Conservation (phyloP, 1,284 basidiomycete genomes). For the Tausonia pullulans region DNA sequence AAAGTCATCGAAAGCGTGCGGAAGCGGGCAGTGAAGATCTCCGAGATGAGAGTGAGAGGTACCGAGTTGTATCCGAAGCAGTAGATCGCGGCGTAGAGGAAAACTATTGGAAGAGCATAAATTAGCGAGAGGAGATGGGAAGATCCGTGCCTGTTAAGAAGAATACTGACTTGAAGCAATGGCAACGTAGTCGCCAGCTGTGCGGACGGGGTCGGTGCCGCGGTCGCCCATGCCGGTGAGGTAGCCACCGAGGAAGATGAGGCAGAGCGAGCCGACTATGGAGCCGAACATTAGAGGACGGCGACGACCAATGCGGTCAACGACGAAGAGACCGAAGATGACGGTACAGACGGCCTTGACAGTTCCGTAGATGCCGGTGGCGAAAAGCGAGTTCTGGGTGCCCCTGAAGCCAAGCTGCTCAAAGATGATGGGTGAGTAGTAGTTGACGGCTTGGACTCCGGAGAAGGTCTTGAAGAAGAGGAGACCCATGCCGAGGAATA, state of each 20-base stretch:
- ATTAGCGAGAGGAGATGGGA: neutral
- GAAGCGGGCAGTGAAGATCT: constrained; percentile 24
- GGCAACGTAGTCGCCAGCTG: neutral
- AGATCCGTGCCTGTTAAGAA: neutral
- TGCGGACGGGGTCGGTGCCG: neutral
- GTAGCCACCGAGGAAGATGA: constrained; percentile 29
- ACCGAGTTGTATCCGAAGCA: constrained; percentile 12
- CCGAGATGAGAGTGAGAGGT: constrained; percentile 22
- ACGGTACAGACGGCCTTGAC: constrained; percentile 25
- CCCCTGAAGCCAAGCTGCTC: constrained; percentile 23
- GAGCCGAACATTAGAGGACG: constrained; percentile 49
- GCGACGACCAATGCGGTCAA: constrained; percentile 47
- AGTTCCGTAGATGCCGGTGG: constrained; percentile 27
- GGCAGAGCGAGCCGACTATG: constrained; percentile 37
- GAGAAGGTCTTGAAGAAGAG: constrained; percentile 12
- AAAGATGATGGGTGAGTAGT: constrained; percentile 17
- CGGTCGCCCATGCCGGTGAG: neutral
- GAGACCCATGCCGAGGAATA: constrained; percentile 3
- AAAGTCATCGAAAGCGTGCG: constrained; percentile 22
- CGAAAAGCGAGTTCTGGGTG: constrained; percentile 27
- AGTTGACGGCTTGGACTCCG: constrained; percentile 16
- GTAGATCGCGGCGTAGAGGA: constrained; percentile 16
- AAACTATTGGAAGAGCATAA: neutral
- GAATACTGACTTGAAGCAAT: neutral
- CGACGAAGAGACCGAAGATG: constrained; percentile 7